Evolutionary conservation across 169 alveolate species (phyloP), one percentile per base, ranked within the genome.

Genomic region (Plasmodium coatneyi): DNA sequence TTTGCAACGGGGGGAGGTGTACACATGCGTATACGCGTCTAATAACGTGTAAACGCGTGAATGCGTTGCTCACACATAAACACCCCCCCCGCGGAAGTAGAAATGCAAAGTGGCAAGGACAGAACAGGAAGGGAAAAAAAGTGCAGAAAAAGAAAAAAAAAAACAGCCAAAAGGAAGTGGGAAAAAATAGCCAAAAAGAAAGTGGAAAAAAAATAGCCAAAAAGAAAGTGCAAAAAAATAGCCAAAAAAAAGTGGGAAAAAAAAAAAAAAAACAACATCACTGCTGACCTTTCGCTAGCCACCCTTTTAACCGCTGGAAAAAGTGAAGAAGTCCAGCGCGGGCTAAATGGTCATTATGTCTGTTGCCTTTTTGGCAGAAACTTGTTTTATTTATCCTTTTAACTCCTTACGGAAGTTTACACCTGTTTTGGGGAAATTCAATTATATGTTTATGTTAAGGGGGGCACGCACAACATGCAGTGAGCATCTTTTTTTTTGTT

Each of bases 241-340:
- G n/a, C n/a, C n/a, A n/a, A n/a, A n/a, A n/a, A 30, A 71, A 30
- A 71, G 36, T 12, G 36, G 3, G 28, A 10, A 60, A 32, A 30
- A 32, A 82, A 82, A 83, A 66, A 83, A 78, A 34, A 83, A 83
- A 83, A 83, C 92, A 83, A 83, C 92, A 32, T 30, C 80, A 83
- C 9, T 22, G 43, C 41, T n/a, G 66, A 19, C 34, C 56, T 49
- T 19, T 79, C 72, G 72, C 82, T 66, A 19, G 43, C 74, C 52
- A 16, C 71, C 71, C 72, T 32, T 32, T 14, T 34, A 28, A 28
- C 5, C 41, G 25, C 70, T 25, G 32, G 71, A 70, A 70, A 83
- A 41, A 81, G 66, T 52, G 72, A 22, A 80, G 30, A 82, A 82
- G 71, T 66, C 25, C 92, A 66, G 6, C 41, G 71, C 80, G 66